phyloP scores from a whole-genome alignment of 208 protist species.

The Herpetomonas muscarum region DNA sequence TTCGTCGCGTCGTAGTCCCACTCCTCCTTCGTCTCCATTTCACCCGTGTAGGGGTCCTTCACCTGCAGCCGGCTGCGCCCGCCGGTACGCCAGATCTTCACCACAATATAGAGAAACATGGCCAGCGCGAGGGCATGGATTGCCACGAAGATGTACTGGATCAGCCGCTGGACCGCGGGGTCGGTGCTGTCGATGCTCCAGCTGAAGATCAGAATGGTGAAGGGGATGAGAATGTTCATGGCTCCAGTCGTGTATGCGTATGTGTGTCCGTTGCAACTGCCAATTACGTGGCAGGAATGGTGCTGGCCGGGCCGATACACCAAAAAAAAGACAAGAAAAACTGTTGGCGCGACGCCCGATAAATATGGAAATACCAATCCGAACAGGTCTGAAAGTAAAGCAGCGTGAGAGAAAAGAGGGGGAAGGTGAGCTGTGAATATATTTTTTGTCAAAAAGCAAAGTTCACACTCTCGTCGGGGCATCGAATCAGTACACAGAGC shows the following conservation, averaged over 20 bases:
- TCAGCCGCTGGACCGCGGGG: constrained; percentile 44
- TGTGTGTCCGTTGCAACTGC: neutral
- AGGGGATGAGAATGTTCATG: constrained; percentile 71
- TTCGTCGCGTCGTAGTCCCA: constrained; percentile 71
- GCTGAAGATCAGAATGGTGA: constrained; percentile 64
- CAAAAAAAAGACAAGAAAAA: no score
- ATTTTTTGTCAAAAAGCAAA: no score
- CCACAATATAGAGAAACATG: constrained; percentile 41
- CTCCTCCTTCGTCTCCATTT: constrained; percentile 35
- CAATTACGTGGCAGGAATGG: neutral
- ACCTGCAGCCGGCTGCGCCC: constrained; percentile 41
- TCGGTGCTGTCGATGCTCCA: constrained; percentile 85
- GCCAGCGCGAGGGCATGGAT: constrained; percentile 48
- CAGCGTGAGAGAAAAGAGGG: neutral
- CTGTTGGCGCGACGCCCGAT: no score
- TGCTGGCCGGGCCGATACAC: no score
- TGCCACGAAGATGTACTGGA: constrained; percentile 47
- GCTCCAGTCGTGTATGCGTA: neutral
- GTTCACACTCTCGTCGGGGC: no score
- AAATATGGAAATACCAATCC: no score
- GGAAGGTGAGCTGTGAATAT: neutral
- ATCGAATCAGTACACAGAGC: no score
- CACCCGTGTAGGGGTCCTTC: constrained; percentile 49
- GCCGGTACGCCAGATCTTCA: constrained; percentile 36
- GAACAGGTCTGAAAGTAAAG: no score